Conservation (phyloP, 352 stramenopile species). For the Globisporangium cederbergense region DNA sequence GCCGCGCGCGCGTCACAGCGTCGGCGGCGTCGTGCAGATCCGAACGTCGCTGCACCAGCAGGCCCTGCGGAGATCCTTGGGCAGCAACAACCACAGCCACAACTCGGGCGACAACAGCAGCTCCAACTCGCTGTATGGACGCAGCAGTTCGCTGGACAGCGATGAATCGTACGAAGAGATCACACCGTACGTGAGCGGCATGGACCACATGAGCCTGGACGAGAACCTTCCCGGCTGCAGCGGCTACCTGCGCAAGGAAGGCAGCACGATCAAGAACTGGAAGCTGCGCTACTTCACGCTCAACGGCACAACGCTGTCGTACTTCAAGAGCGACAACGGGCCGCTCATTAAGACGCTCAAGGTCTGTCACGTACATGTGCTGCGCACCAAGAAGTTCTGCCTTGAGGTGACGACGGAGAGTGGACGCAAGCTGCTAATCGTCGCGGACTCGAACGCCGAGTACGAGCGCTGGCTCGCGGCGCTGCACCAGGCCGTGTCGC, state of each 20-base stretch:
- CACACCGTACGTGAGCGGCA: conserved; percentile 1
- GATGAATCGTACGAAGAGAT: conserved; percentile 15
- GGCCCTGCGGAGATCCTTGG: not conserved
- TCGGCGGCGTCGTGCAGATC: not conserved
- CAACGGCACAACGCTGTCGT: conserved; percentile 68
- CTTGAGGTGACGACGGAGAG: conserved; percentile 75
- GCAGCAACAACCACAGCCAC: not conserved
- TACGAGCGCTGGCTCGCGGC: conserved; percentile 65
- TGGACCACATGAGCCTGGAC: conserved; percentile 12
- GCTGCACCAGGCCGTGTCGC: conserved; percentile 47
- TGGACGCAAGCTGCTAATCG: conserved; percentile 67
- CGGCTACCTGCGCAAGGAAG: conserved; percentile 80
- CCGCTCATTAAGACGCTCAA: conserved; percentile 59
- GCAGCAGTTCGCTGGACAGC: conserved; percentile 17
- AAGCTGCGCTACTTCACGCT: conserved; percentile 83
- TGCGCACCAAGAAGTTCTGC: conserved; percentile 65
- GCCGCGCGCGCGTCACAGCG: conserved; percentile 6
- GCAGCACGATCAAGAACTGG: conserved; percentile 80
- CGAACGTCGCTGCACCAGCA: conserved; percentile 4
- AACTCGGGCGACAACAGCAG: not conserved
- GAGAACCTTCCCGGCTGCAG: conserved; percentile 36
- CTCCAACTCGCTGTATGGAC: not conserved
- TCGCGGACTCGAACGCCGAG: conserved; percentile 66
- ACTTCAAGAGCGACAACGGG: conserved; percentile 83
- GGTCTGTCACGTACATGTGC: conserved; percentile 64